phyloP scores from a whole-genome alignment of 345 rosid genomes.

The Kandelia obovata region DNA sequence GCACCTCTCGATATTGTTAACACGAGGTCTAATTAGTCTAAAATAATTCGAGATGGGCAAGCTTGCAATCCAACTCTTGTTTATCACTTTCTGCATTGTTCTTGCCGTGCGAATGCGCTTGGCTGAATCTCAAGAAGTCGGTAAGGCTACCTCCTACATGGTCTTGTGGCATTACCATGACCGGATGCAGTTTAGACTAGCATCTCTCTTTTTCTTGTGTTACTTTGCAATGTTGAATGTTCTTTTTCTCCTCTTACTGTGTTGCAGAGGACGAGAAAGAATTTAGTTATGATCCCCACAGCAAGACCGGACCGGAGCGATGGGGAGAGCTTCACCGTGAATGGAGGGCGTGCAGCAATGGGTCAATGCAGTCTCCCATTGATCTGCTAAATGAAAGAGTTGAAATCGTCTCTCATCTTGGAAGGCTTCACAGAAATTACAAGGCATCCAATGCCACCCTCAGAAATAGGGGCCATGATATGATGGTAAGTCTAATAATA shows the following conservation, averaged over 20 bases:
- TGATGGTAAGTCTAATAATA: slow-evolving; percentile 44
- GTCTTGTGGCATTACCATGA: too few relatives aligned
- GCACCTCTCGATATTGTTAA: too few relatives aligned
- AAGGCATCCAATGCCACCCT: slow-evolving; percentile 53
- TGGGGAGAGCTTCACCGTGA: slow-evolving; percentile 72
- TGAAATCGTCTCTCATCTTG: slow-evolving; percentile 43
- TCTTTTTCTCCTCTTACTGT: too few relatives aligned
- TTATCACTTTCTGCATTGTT: slow-evolving; percentile 21
- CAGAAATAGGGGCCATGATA: slow-evolving; percentile 80
- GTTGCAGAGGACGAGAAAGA: slow-evolving; percentile 62
- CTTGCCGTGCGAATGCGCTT: slow-evolving; percentile 16
- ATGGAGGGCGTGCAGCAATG: slow-evolving; percentile 60
- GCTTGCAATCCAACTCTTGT: slow-evolving; percentile 16
- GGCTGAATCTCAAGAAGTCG: slow-evolving; percentile 38
- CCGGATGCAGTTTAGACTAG: too few relatives aligned
- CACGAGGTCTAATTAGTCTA: too few relatives aligned
- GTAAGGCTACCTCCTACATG: slow-evolving; percentile 18
- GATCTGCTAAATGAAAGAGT: slow-evolving; percentile 59
- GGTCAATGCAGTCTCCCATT: slow-evolving; percentile 82
- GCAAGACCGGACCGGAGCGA: slow-evolving; percentile 46
- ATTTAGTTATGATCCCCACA: slow-evolving; percentile 39
- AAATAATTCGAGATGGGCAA: neutral
- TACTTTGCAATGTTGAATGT: neutral
- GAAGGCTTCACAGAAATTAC: slow-evolving; percentile 48
- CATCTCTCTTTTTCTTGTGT: neutral